Evolutionary conservation across 208 protist species (phyloP).

Genomic region (Leishmania martiniquensis): DNA sequence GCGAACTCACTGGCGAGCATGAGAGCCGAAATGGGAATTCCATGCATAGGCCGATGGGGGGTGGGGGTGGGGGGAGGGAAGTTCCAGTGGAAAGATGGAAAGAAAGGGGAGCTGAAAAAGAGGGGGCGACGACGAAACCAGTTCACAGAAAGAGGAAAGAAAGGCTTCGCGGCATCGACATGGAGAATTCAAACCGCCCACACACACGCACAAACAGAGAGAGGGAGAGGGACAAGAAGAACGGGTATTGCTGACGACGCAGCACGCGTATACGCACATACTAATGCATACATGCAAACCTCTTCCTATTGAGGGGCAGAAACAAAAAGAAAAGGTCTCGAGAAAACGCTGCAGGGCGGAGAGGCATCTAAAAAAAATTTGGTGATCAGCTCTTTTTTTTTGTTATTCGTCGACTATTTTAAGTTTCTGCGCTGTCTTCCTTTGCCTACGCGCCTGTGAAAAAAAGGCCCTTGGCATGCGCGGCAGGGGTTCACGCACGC

Average conservation of each 20-base stretch:
- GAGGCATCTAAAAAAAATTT: no score
- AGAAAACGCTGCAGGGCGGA: no score
- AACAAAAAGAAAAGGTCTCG: no score
- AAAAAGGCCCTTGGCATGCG: not conserved
- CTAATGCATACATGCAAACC: no score
- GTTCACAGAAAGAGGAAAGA: constrained; percentile 5
- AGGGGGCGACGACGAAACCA: not conserved
- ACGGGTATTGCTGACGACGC: not conserved
- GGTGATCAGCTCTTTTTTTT: no score
- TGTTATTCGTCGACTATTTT: no score
- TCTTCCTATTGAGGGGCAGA: no score
- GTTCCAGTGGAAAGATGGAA: not conserved
- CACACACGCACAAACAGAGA: not conserved
- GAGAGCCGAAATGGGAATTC: no score
- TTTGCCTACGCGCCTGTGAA: not conserved
- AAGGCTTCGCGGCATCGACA: not conserved
- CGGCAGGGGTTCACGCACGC: not conserved
- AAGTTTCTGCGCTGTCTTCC: not conserved
- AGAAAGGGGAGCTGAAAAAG: not conserved
- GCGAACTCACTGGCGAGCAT: no score
- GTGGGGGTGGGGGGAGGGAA: not conserved
- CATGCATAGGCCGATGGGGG: no score
- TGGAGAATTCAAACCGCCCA: not conserved
- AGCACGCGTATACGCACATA: not conserved
- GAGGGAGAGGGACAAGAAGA: no score